A percentile compares a stretch with the other conserved stretches of the same genome.
These are phyloP conservation scores for Syncephalastrum racemosum DNA, from an alignment of 371 early-diverging fungal genomes.

Conservation along the genomic window DNA sequence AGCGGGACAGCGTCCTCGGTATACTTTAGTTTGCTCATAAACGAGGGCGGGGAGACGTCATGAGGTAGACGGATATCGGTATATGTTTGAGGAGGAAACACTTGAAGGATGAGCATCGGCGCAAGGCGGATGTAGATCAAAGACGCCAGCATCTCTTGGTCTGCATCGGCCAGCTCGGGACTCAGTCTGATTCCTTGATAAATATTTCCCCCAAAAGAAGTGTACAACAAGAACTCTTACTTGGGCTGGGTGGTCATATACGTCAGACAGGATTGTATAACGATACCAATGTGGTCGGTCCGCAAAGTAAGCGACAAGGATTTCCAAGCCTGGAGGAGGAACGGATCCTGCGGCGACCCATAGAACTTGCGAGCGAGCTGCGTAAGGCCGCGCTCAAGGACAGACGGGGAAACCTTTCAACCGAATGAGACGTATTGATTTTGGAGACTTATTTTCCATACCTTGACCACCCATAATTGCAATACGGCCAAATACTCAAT, in stretches of 20 bases:
- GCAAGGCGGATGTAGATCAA: too few species aligned
- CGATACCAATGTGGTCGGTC: background rate
- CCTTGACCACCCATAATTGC: slow-evolving; percentile 20
- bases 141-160: slow-evolving; percentile 1
- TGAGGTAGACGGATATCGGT: too few species aligned
- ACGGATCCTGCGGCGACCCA: slow-evolving; percentile 2
- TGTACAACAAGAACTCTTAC: slow-evolving; percentile 1
- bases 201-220: background rate
- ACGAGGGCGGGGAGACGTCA: too few species aligned
- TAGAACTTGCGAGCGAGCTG: slow-evolving; percentile 6
- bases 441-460: background rate
- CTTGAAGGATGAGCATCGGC: too few species aligned
- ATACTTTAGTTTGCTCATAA: too few species aligned
- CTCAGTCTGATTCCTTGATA: background rate
- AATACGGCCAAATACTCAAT: slow-evolving; percentile 8
- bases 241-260: slow-evolving; percentile 15
- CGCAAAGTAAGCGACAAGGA: slow-evolving; percentile 1
- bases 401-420: background rate
- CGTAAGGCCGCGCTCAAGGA: slow-evolving; percentile 1
- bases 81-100: too few species aligned
- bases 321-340: slow-evolving; percentile 8
- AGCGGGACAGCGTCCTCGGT: too few species aligned
- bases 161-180: slow-evolving; percentile 3
- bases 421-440: background rate
- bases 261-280: slow-evolving; percentile 12